These are phyloP conservation scores for Waltergamsia citrina DNA, from an alignment of 2,329 filamentous ascomycete species.

Conservation along the genomic window DNA sequence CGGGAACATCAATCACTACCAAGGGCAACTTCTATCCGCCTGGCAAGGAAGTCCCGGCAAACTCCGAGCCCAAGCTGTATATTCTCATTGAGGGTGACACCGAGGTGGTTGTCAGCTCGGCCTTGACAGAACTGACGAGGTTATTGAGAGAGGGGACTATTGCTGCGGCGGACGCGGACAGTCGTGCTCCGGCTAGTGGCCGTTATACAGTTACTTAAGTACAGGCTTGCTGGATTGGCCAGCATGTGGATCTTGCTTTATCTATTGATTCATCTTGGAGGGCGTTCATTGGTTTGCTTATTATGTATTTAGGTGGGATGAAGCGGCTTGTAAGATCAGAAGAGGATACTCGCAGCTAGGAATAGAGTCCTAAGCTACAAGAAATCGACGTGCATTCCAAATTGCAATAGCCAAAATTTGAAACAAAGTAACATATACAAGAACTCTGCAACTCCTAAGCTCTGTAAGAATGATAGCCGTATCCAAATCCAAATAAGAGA, in stretches of 20 bases:
- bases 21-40: slow-evolving; percentile 85
- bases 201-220: slow-evolving; percentile 81
- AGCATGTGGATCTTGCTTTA: no score
- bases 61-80: slow-evolving; percentile 85
- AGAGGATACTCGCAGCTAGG: no score
- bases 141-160: slow-evolving; percentile 84
- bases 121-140: slow-evolving; percentile 82
- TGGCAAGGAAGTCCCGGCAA: slow-evolving; percentile 69
- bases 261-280: no score
- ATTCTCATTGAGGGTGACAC: slow-evolving; percentile 97
- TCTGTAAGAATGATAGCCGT: no score
- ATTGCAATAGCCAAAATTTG: no score
- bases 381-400: no score
- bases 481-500: no score
- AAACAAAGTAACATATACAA: no score
- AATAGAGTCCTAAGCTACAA: no score
- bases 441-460: no score
- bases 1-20: slow-evolving; percentile 91
- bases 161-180: slow-evolving; percentile 80
- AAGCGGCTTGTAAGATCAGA: background rate
- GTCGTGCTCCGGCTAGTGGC: slow-evolving; percentile 66
- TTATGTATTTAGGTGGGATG: background rate
- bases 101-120: slow-evolving; percentile 81
- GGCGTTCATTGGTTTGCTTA: background rate
- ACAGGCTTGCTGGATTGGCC: no score